Base-by-base conservation (phyloP, 306 rosid genomes). In the Lupinus albus region DNA sequence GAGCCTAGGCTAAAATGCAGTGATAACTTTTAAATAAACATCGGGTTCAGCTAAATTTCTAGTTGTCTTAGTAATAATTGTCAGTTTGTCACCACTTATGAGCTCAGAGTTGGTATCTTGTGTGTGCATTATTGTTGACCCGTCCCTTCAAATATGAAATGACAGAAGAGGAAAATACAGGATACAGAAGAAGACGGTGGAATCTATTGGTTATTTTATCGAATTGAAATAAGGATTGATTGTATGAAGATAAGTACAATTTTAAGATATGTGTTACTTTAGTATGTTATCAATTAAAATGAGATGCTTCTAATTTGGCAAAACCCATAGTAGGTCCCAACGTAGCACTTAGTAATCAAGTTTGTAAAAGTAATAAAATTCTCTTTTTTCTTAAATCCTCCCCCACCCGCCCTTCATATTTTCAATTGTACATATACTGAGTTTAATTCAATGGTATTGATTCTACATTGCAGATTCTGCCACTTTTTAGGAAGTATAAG, bases 391-490 rank as follows among this genome's bases (percentile, higher is more conserved):
- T n/a, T 72, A 36, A 18, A 39, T 30, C 10, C n/a, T 16, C 15
- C 30, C 13, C 3, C 11, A n/a, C n/a, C n/a, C 4, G 30, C 82
- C n/a, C n/a, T n/a, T 68, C 30, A 2, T 54, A 3, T 33, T 55
- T 55, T 49, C 20, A 39, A 50, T 44, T 16, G 63, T 61, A 36
- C 56, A 16, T 30, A 49, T 51, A 17, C 67, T 35, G 73, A 64
- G 72, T 41, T 69, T 64, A 64, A 72, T 77, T 57, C 57, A 35
- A 68, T 73, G 67, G 21, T 53, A 59, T 83, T 17, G 71, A 71
- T 45, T 50, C 30, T 57, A 13, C 30, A 2, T 13, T 84, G 89
- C 97, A 93, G 99, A 83, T 93, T 84, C 81, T 93, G 48, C 97
- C 97, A 42, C 94, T 83, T 64, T 79, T 86, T 82, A 63, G 70